These are phyloP conservation scores for Davidsoniella neocaledoniae DNA, from an alignment of 2,329 filamentous ascomycete species.

Conservation along the genomic window DNA sequence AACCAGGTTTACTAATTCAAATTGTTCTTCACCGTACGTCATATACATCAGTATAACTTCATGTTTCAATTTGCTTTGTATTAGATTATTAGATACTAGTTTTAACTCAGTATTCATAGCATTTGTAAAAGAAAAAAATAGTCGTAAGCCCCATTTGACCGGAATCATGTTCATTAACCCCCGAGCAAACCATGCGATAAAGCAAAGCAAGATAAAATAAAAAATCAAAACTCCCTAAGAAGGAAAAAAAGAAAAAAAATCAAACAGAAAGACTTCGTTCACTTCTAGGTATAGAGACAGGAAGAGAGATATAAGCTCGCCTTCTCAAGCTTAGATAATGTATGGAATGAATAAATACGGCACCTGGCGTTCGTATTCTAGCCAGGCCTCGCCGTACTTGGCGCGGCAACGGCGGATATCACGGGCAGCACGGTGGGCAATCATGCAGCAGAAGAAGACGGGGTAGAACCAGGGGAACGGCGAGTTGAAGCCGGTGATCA, in stretches of 20 bases:
- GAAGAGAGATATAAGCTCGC: neutral
- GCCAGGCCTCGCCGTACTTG: conserved; percentile 73
- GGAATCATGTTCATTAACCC: neutral
- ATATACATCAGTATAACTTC: too few relatives aligned
- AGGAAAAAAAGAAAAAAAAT: too few relatives aligned
- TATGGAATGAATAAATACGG: conserved; percentile 70
- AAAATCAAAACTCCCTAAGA: neutral
- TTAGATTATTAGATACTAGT: too few relatives aligned
- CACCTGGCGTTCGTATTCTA: conserved; percentile 60
- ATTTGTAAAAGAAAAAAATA: too few relatives aligned
- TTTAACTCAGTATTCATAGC: too few relatives aligned
- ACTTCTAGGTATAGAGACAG: neutral
- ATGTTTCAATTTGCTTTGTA: too few relatives aligned
- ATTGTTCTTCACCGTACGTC: too few relatives aligned
- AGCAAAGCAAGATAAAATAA: neutral
- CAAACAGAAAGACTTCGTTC: too few relatives aligned
- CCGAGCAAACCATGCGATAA: neutral
- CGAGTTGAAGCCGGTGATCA: conserved; percentile 35
- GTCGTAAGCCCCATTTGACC: neutral
- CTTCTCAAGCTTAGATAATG: conserved; percentile 1
- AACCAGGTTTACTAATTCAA: too few relatives aligned
- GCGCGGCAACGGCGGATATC: conserved; percentile 62
- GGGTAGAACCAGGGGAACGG: conserved; percentile 89
- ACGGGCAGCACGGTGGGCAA: conserved; percentile 57
- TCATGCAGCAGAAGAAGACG: conserved; percentile 68